Evolutionary conservation across 305 asterid genomes (phyloP), one percentile per base, ranked within the genome.

Genomic region (Galium porrigens): DNA sequence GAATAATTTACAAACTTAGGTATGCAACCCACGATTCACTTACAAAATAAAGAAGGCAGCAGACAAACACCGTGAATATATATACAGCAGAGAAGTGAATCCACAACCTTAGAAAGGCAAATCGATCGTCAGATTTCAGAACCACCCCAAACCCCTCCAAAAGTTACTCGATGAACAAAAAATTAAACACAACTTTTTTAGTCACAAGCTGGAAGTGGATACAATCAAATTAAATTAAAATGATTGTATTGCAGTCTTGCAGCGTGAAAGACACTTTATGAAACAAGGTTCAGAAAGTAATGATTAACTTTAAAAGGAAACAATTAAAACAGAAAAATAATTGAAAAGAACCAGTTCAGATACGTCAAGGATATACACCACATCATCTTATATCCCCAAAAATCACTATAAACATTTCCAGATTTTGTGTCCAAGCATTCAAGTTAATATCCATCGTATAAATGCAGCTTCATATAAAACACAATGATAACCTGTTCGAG

Each of bases 11-110:
- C 65, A 30, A 44, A 65, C 33, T 32, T 65, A 67, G 71, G 66
- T 22, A 14, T 56, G 17, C 20, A 57, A 15, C 34, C 17, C 52
- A 64, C 51, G 70, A 57, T 53, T 65, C 67, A 86, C 98, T 89
- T 80, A 87, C 98, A 69, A 57, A 73, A 82, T 92, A 92, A 73
- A 92, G 98, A 76, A 84, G 90, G 80, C 84, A 92, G 88, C 98
- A 89, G 76, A 89, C 96, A 66, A 85, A 86, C 61, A 86, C 92
- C 25, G 98, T 87, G 95, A 92, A 83, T 66, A 80, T 57, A 76
- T 89, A 92, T 52, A 87, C 81, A 58, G 96, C 96, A 68, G 78
- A 74, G 80, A 88, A 92, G 82, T 92, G 98, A 78, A 92, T 76
- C 98, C 98, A 92, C 68, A 92, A 85, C 96, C 98, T 92, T 77